Conservation (phyloP, 1,284 basidiomycete species). For the Cutaneotrichosporon daszewskae region DNA sequence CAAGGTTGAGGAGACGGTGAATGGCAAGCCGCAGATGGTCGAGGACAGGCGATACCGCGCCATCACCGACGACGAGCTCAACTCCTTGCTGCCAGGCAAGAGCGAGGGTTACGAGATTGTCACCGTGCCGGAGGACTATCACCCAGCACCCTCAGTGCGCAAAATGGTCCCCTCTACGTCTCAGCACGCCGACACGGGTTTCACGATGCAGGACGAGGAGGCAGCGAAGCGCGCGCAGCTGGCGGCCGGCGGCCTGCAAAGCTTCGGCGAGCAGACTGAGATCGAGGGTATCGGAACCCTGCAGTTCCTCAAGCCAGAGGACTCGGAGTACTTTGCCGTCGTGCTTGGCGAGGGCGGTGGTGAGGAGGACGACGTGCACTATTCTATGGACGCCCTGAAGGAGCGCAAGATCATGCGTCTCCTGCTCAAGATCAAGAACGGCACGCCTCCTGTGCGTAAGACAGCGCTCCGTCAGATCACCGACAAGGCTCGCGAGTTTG, state of each 20-base stretch:
- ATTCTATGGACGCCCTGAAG: conserved; percentile 97
- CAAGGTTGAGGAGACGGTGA: neutral
- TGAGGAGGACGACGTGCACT: conserved; percentile 75
- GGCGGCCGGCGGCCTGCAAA: conserved; percentile 72
- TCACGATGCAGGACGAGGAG: conserved; percentile 92
- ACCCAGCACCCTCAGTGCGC: conserved; percentile 58
- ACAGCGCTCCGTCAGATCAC: conserved; percentile 96
- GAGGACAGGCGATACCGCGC: conserved; percentile 93
- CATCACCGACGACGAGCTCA: conserved; percentile 91
- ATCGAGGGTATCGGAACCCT: conserved; percentile 96
- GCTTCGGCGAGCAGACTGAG: conserved; percentile 93
- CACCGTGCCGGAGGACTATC: conserved; percentile 89
- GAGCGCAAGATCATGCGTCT: conserved; percentile 99
- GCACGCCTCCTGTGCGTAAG: conserved; percentile 96
- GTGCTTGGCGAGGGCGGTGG: conserved; percentile 77
- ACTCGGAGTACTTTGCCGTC: conserved; percentile 96
- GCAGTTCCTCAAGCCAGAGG: conserved; percentile 97
- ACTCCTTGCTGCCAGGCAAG: conserved; percentile 75
- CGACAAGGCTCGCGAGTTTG: conserved; percentile 98
- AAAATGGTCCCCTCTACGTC: conserved; percentile 49
- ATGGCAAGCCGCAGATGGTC: conserved; percentile 55
- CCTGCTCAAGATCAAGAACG: conserved; percentile 99
- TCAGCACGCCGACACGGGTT: conserved; percentile 63
- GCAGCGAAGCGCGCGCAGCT: conserved; percentile 78
- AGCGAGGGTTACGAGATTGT: conserved; percentile 80